Percentiles rank a stretch among this genome's conserved stretches.
Conservation (phyloP, 129 eudicot species). For the Centella asiatica region DNA sequence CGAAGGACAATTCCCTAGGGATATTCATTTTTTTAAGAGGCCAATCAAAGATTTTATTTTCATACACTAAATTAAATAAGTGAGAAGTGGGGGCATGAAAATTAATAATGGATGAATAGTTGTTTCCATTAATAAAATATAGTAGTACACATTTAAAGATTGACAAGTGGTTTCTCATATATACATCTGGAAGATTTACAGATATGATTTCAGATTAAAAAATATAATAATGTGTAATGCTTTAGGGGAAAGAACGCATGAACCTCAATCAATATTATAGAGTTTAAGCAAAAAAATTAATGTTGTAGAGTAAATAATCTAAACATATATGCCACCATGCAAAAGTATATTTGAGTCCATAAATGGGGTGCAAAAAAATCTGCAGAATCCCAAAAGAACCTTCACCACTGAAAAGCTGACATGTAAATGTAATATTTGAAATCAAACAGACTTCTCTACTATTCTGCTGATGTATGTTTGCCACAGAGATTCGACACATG, state of each 20-base stretch:
- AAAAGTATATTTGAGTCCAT: neutral
- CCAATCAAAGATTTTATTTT: neutral
- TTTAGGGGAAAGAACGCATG: neutral
- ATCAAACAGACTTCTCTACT: neutral
- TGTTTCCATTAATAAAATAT: neutral
- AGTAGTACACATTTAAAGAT: neutral
- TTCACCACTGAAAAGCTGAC: neutral
- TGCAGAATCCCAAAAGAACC: slow-evolving; percentile 14
- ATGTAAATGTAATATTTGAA: neutral
- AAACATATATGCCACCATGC: slow-evolving; percentile 1
- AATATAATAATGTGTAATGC: neutral
- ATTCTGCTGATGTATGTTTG: neutral
- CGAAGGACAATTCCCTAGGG: slow-evolving; percentile 5
- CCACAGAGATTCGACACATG: neutral
- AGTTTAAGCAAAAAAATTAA: neutral
- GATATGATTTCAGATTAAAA: slow-evolving; percentile 5
- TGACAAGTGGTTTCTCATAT: neutral
- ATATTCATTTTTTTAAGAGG: slow-evolving; percentile 1
- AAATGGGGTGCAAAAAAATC: slow-evolving; percentile 10
- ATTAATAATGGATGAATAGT: neutral
- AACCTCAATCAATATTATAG: neutral
- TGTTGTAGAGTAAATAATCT: neutral
- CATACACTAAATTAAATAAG: neutral
- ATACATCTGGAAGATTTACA: slow-evolving; percentile 3
- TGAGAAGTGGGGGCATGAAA: slow-evolving; percentile 5